Evolutionary conservation across 176 grass and related monocot species (phyloP).

Genomic region (Melocanna baccifera): DNA sequence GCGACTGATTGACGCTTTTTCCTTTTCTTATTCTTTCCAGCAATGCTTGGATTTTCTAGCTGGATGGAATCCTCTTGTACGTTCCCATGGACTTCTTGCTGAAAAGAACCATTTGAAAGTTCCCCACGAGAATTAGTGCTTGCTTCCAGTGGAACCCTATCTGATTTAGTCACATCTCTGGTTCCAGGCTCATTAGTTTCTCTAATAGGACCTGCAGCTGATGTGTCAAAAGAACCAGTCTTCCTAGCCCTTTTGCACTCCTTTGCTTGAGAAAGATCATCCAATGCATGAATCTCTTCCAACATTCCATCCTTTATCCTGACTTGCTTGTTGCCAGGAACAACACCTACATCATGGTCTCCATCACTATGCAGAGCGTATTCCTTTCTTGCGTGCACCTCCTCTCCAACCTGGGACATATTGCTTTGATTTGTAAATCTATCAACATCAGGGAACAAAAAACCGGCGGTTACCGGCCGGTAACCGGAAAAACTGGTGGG

Average conservation of each 20-base stretch:
- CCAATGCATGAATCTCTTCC: slow-evolving; percentile 5
- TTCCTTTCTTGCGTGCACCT: slow-evolving; percentile 4
- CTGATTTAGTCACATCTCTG: slow-evolving; percentile 7
- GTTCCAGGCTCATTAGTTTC: slow-evolving; percentile 16
- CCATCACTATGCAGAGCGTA: not conserved
- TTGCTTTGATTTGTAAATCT: slow-evolving; percentile 24
- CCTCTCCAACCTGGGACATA: not conserved
- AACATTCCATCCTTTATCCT: not conserved
- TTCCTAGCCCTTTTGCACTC: slow-evolving; percentile 21
- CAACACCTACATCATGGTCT: slow-evolving; percentile 1
- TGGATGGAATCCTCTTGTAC: slow-evolving; percentile 19
- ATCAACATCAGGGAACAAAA: too few species aligned
- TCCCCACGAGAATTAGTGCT: slow-evolving; percentile 12
- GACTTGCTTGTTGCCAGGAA: slow-evolving; percentile 24
- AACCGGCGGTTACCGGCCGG: too few species aligned
- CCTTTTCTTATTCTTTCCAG: slow-evolving; percentile 64
- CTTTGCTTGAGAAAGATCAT: slow-evolving; percentile 22
- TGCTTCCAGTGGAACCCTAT: slow-evolving; percentile 1
- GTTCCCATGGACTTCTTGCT: slow-evolving; percentile 23
- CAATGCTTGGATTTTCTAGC: slow-evolving; percentile 32
- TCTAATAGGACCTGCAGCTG: slow-evolving; percentile 16
- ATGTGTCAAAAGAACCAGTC: slow-evolving; percentile 2
- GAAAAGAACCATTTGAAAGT: slow-evolving; percentile 6
- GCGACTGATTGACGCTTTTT: slow-evolving; percentile 31
- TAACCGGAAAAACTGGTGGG: too few species aligned